These are phyloP conservation scores for Aspergillus hortae DNA, from an alignment of 2,329 filamentous ascomycete species.

Conservation along the genomic window DNA sequence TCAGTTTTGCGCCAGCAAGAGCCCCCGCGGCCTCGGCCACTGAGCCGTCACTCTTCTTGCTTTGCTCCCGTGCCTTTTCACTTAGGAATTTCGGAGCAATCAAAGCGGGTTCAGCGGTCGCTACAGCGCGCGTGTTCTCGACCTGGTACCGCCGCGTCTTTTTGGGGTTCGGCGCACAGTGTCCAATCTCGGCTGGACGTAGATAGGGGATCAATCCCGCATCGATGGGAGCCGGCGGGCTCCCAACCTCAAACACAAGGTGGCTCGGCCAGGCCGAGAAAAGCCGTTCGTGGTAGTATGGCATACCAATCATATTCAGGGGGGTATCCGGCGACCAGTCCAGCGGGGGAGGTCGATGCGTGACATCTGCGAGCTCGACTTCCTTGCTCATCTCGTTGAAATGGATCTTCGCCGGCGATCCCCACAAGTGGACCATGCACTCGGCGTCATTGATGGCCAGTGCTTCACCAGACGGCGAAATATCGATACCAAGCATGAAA, in stretches of 20 bases:
- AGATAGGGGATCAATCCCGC: constrained; percentile 64
- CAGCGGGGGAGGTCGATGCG: constrained; percentile 59
- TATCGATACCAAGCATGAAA: constrained; percentile 75
- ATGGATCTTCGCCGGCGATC: constrained; percentile 76
- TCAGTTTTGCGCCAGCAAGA: constrained; percentile 65
- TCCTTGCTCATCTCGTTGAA: constrained; percentile 80
- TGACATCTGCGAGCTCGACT: constrained; percentile 70
- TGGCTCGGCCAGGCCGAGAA: constrained; percentile 88
- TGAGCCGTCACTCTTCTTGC: constrained; percentile 37
- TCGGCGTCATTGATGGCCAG: constrained; percentile 77
- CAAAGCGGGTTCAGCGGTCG: constrained; percentile 59
- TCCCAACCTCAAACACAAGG: constrained; percentile 78
- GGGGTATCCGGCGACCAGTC: constrained; percentile 75
- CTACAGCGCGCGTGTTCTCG: constrained; percentile 66
- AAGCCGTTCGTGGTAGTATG: constrained; percentile 84
- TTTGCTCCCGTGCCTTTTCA: constrained; percentile 73
- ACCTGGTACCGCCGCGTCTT: constrained; percentile 76
- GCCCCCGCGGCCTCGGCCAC: constrained; percentile 59
- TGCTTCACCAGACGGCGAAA: constrained; percentile 83
- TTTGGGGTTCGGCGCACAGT: constrained; percentile 72
- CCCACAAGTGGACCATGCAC: constrained; percentile 80
- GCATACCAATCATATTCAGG: constrained; percentile 81
- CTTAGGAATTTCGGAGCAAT: constrained; percentile 89
- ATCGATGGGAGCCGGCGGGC: constrained; percentile 73
- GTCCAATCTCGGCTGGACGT: constrained; percentile 69